Evolutionary conservation across 1,284 basidiomycete genomes (phyloP), one percentile per base, ranked within the genome.

Genomic region (Cryptococcus amylolentus): DNA sequence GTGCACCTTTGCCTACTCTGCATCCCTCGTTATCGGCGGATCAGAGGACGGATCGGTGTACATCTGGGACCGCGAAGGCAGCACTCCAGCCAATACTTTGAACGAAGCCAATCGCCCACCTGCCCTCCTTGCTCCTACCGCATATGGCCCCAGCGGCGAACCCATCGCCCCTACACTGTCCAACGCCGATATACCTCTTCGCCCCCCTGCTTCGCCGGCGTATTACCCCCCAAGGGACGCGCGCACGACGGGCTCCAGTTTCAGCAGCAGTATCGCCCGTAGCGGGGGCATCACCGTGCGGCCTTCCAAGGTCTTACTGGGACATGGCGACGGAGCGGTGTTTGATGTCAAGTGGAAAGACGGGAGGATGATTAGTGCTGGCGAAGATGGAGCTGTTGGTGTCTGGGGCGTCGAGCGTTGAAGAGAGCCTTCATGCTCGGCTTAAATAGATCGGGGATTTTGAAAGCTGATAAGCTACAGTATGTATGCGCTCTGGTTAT

Each of bases 341-440:
- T 81, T 78, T 61, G 79, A 79, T 42, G 77, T 78, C 10, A 70
- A 67, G 16, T 80, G 78, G 78, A 73, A 69, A 46, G 69, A 67
- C 3, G 75, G 73, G 52, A 54, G 69, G 41, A 55, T 81, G 45
- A 65, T 78, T 12, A 76, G 72, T 56, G 79, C 75, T 26, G 77
- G 77, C 2, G 78, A 80, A 55, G 80, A 81, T 63, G 76, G 77
- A 7, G 70, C 68, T n/a, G 75, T 80, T 16, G 72, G 77, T 38
- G 68, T 78, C 14, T 81, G 80, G 80, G 66, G 41, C n/a, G 49
- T 43, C 18, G 39, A 56, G 51, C 28, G 42, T 5, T 44, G 42
- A 44, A 23, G 23, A 23, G 23, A 3, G 23, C 23, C 3, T 23
- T 23, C 23, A 23, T 23, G 23, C 23, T 23, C 23, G 23, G 23